Evolutionary conservation across 805 yeast genomes (phyloP), one percentile per base, ranked within the genome.

Genomic region (Candida loeiensis): DNA sequence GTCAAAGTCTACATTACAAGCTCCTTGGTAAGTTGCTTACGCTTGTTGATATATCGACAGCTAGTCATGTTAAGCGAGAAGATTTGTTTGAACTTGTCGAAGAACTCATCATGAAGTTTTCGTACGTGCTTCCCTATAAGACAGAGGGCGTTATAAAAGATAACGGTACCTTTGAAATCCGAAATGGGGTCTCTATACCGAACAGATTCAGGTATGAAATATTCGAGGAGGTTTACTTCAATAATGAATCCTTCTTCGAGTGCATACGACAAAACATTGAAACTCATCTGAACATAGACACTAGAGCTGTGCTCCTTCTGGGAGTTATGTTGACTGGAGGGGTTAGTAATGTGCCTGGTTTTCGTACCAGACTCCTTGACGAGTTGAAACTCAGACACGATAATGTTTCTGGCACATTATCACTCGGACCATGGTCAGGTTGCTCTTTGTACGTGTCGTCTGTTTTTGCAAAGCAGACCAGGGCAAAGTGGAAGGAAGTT

Each of bases 401-500:
- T 11, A 30, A 39, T 4, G 40, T 46, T 13, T 17, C 11, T 8
- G 43, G 45, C 28, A 39, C 21, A n/a, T 26, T 37, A n/a, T 30
- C 56, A 3, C 45, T 62, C 11, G 67, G 68, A 1, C 42, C 60
- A 2, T 64, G 68, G 68, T 44, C 51, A 6, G 66, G 66, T 3
- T 51, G 57, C 19, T 63, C 68, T 2, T 41, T 61, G 20, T 64
- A 63, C 39, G 50, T 49, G 21, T 49, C 63, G 2, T 48, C 55
- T 2, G 44, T 50, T 1, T 37, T 55, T 18, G 36, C 37, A 4
- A 31, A 39, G 16, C 47, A 55, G 17, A 40, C 44, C n/a, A 43
- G 51, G 17, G 36, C 32, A 12, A 39, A 40, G 6, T 45, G 60
- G 44, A 55, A 52, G 30, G 39, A 46, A 4, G 42, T 43, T 16